Base-by-base conservation (phyloP, 179 eudicot species). In the Beta corolliflora region DNA sequence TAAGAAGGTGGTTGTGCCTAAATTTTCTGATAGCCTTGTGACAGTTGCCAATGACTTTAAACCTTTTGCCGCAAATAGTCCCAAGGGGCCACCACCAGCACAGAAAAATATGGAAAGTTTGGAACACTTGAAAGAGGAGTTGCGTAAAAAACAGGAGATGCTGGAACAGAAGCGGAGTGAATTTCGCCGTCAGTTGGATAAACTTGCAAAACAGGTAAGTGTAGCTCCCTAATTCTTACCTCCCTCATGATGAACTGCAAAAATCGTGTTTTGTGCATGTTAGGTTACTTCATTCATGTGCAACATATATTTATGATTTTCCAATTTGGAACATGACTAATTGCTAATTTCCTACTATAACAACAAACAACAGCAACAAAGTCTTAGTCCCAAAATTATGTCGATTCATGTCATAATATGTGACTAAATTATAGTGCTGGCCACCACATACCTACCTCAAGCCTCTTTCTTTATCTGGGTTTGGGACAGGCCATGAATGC, bases 61-160 rank as follows among this genome's bases (percentile, higher is more conserved):
- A 83, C 82, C 91, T 48, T 70, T 78, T 64, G 85, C 70, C 64
- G 41, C 81, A 75, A 90, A 86, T 85, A 84, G 91, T 61, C 85
- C 91, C 45, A 91, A 89, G 85, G 82, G 81, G 56, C 68, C 88
- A 63, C 91, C 94, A 46, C 81, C 83, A 41, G 83, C 61, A 79
- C 94, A 86, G 77, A 96, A 93, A 88, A 93, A 94, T 84, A 79
- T 87, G 89, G 96, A 90, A 86, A 91, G 58, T 83, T 82, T 91
- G 84, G 97, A 88, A 89, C 80, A 87, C 73, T 75, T 96, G 91
- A 92, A 91, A 89, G 95, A 94, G 91, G 92, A 92, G 89, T 85
- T 96, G 52, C 97, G 94, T 56, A 91, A 87, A 87, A 96, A 93
- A 87, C 99, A 96, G 89, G 96, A 92, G 88, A 87, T 94, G 92